Evolutionary conservation across 2,329 filamentous ascomycete genomes (phyloP).

Genomic region (Aspergillus sp.): DNA sequence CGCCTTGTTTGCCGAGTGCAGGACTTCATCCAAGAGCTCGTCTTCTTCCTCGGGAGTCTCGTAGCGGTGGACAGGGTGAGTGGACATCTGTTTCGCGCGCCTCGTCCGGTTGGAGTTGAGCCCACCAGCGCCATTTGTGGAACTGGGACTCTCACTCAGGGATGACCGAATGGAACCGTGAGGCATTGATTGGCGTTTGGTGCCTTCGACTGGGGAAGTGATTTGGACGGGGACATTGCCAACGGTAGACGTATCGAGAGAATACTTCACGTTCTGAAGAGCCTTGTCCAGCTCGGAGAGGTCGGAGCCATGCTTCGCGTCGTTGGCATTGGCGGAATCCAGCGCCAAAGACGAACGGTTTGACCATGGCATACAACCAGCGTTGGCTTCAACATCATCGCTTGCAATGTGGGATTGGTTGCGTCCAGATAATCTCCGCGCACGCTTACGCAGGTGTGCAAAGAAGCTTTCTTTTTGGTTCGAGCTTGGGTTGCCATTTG

Average conservation of each 20-base stretch:
- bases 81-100: constrained; percentile 61
- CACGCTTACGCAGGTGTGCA: constrained; percentile 89
- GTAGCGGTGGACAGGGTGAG: constrained; percentile 71
- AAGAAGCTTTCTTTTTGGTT: constrained; percentile 95
- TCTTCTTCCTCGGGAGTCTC: constrained; percentile 96
- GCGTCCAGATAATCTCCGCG: constrained; percentile 81
- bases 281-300: constrained; percentile 55
- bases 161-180: constrained; percentile 23
- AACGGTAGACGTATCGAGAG: constrained; percentile 41
- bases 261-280: constrained; percentile 52
- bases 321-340: constrained; percentile 48
- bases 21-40: constrained; percentile 82
- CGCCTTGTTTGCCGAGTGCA: constrained; percentile 67
- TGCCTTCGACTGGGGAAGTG: constrained; percentile 22
- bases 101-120: constrained; percentile 74
- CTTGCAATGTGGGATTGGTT: constrained; percentile 74
- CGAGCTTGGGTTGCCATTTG: constrained; percentile 65
- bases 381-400: constrained; percentile 88
- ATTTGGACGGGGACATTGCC: constrained; percentile 32
- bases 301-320: constrained; percentile 42
- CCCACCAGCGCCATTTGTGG: constrained; percentile 17
- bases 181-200: constrained; percentile 35
- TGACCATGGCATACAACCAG: constrained; percentile 81
- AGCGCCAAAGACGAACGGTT: constrained; percentile 78
- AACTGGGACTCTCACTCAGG: constrained; percentile 20